Evolutionary conservation across 2,329 filamentous ascomycete species (phyloP), one percentile per base, ranked within the genome.

Genomic region (Cercospora berteroae): DNA sequence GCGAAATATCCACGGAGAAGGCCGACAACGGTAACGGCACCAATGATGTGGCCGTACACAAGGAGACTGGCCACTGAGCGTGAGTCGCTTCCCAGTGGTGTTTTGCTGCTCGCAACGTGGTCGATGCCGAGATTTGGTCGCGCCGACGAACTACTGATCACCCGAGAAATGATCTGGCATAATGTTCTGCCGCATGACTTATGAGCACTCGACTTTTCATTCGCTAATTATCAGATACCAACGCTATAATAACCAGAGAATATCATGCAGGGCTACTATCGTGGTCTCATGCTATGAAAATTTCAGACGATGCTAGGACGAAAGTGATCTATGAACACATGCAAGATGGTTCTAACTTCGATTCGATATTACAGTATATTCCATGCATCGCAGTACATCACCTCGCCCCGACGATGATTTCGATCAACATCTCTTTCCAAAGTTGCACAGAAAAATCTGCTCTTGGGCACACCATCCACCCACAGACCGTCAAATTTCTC

Each of bases 1-100:
- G 25, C 16, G 36, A 59, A n/a, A 33, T 60, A 20, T 18, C 61
- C 27, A 31, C 36, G 12, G 65, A 67, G 44, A 67, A 67, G 60
- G 42, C 27, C 3, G 60, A 67, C 5, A 44, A 59, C 10, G 56
- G 42, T n/a, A 42, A 42, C 7, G 55, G 42, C n/a, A 20, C 56
- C n/a, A 57, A 29, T 23, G 65, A 67, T 18, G 25, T 52, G 50
- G 65, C 56, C 23, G 60, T 64, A 10, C 61, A 67, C 23, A 67
- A 60, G 44, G 55, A 67, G 61, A 27, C 20, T 7, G 42, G 60
- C 20, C 29, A 63, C 8, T 50, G 23, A 48, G 20, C 12, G 59
- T 10, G 52, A n/a, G 29, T n/a, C 18, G n/a, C 29, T 10, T 33
- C 4, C 8, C 36, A 33, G 55, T 58, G 55, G 12, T 31, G 29